Percentiles rank a stretch among this genome's conserved stretches.
These are phyloP conservation scores for Cercospora sp. DNA, from an alignment of 2,329 filamentous ascomycete genomes.

Conservation along the genomic window DNA sequence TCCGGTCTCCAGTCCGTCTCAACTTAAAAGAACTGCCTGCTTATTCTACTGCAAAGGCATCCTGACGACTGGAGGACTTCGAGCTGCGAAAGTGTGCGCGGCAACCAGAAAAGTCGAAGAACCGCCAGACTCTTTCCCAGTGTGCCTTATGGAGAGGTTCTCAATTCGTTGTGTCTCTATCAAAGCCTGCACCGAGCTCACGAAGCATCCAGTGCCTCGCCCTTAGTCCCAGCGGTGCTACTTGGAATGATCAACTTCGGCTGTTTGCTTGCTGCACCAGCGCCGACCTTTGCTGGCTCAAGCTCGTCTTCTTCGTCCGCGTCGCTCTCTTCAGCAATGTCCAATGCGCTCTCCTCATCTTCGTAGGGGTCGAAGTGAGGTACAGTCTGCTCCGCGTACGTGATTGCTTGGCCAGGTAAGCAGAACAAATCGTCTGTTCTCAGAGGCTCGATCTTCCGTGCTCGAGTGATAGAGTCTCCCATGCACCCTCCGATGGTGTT, in stretches of 20 bases:
- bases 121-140: background rate
- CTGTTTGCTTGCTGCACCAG: background rate
- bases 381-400: slow-evolving; percentile 27
- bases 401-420: slow-evolving; percentile 36
- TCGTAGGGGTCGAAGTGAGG: slow-evolving; percentile 3
- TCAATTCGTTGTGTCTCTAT: background rate
- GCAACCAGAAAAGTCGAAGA: no score
- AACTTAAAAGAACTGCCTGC: background rate
- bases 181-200: background rate
- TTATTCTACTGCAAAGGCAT: background rate
- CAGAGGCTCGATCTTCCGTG: slow-evolving; percentile 33
- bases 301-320: background rate
- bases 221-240: background rate
- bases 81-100: background rate
- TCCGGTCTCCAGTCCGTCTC: background rate
- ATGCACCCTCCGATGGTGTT: slow-evolving; percentile 67
- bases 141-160: background rate
- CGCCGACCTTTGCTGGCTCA: background rate
- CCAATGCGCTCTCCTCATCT: slow-evolving; percentile 11
- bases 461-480: slow-evolving; percentile 39
- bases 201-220: background rate
- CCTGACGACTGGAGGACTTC: background rate
- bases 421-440: slow-evolving; percentile 68
- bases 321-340: slow-evolving; percentile 13
- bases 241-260: slow-evolving; percentile 18